Percentiles rank a stretch among this genome's conserved stretches.
Conservation (phyloP, 768 basidiomycete genomes). For the Trichaptum fuscoviolaceum region DNA sequence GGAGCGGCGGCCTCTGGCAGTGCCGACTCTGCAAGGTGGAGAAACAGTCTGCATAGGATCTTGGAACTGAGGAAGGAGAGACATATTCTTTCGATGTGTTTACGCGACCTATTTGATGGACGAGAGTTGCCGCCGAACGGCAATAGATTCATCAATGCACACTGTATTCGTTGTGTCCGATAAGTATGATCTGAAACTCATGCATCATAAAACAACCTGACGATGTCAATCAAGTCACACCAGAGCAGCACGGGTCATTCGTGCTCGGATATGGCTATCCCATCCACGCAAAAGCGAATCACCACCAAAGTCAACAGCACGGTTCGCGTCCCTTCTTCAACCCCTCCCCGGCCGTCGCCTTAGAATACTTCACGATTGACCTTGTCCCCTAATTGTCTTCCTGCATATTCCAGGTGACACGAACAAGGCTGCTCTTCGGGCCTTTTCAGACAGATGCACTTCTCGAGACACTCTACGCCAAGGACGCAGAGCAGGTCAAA, state of each 20-base stretch:
- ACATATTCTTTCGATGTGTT: slow-evolving; percentile 53
- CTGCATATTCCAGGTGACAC: slow-evolving; percentile 67
- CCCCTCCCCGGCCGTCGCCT: slow-evolving; percentile 14
- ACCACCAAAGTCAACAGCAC: slow-evolving; percentile 63
- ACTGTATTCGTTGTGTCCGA: slow-evolving; percentile 62
- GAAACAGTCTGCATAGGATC: slow-evolving; percentile 57
- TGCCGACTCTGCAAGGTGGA: slow-evolving; percentile 55
- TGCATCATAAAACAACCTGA: slow-evolving; percentile 5
- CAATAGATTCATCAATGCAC: slow-evolving; percentile 47
- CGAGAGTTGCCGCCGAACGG: slow-evolving; percentile 73
- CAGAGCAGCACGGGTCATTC: slow-evolving; percentile 51
- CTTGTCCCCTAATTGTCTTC: slow-evolving; percentile 43
- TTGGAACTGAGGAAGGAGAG: slow-evolving; percentile 46
- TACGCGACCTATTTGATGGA: slow-evolving; percentile 60
- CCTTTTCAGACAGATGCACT: slow-evolving; percentile 60
- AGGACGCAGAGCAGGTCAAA: slow-evolving; percentile 46
- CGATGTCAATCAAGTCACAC: slow-evolving; percentile 39
- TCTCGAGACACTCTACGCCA: slow-evolving; percentile 47
- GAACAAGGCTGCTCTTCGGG: slow-evolving; percentile 49
- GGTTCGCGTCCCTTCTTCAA: slow-evolving; percentile 55
- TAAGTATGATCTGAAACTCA: slow-evolving; percentile 39
- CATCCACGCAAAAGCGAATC: slow-evolving; percentile 72
- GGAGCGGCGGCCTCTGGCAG: slow-evolving; percentile 59
- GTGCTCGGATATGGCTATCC: slow-evolving; percentile 59
- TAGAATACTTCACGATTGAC: background rate